Percentiles rank a stretch among this genome's conserved stretches.
These are phyloP conservation scores for Didymella pomorum DNA, from an alignment of 2,329 filamentous ascomycete genomes.

Conservation along the genomic window DNA sequence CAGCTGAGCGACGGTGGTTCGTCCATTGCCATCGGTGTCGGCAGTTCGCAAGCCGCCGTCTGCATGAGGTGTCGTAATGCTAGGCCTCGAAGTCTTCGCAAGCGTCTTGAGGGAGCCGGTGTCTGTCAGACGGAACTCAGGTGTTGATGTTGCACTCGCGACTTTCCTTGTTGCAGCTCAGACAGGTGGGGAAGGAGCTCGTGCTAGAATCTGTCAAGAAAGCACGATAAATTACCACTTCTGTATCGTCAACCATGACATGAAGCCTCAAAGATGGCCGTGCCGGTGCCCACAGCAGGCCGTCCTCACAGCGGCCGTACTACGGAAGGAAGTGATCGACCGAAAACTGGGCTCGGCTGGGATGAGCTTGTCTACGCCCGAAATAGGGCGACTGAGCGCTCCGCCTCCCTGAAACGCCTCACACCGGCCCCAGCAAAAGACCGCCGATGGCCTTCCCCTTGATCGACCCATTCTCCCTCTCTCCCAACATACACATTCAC, in stretches of 20 bases:
- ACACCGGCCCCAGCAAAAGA: slow-evolving; percentile 38
- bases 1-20: slow-evolving; percentile 22
- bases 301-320: slow-evolving; percentile 11
- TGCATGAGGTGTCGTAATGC: slow-evolving; percentile 32
- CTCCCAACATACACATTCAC: slow-evolving; percentile 13
- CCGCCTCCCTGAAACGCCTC: slow-evolving; percentile 38
- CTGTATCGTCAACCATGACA: slow-evolving; percentile 6
- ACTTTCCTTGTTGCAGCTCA: neutral
- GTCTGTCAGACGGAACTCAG: neutral
- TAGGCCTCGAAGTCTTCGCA: slow-evolving; percentile 14
- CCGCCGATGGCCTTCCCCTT: slow-evolving; percentile 20
- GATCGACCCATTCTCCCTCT: slow-evolving; percentile 13
- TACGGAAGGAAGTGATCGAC: slow-evolving; percentile 16
- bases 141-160: neutral
- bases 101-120: slow-evolving; percentile 10
- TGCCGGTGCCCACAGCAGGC: slow-evolving; percentile 5
- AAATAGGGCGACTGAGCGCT: slow-evolving; percentile 22
- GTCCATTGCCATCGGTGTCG: slow-evolving; percentile 24
- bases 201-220: slow-evolving; percentile 1
- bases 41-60: slow-evolving; percentile 14
- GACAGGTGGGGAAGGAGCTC: neutral
- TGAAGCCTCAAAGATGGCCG: neutral
- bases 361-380: slow-evolving; percentile 26
- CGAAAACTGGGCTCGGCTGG: slow-evolving; percentile 17
- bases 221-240: slow-evolving; percentile 14